Evolutionary conservation across 75 land plant species (phyloP), one percentile per base, ranked within the genome.

Genomic region (Isoetes taiwanensis): DNA sequence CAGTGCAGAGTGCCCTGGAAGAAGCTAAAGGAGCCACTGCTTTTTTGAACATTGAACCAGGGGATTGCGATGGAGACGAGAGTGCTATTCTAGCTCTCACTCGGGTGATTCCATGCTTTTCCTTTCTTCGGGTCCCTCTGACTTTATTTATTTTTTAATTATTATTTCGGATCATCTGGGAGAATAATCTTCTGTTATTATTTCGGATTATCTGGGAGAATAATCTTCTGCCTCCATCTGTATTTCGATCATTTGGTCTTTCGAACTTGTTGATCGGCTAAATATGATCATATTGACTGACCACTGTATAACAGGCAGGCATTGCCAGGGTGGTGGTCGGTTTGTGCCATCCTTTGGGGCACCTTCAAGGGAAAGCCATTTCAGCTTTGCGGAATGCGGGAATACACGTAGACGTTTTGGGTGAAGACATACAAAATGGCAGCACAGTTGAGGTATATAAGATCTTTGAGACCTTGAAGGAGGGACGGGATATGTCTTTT

Each of bases 1-100:
- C 98, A 1, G 77, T 81, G 2, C 83, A 76, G 59, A 54, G 58
- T 4, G 98, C 85, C 30, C 73, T 85, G 4, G 85, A 71, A 14
- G 41, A 28, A 3, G 70, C 77, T 5, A 39, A 60, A 1, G 79
- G 81, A 14, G 80, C 81, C 38, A 81, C 85, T 1, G 98, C 89
- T 9, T 87, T 77, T 37, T 66, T 93, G 41, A 93, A 93, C 48
- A 28, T 93, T 64, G 98, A 93, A 58, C 90, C 98, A 4, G 89
- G 85, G 0, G 85, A 93, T 43, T 93, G 98, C 64, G 75, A 68
- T 50, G 83, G 83, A 9, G 98, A 93, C 54, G 67, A 79, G 30
- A 69, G 65, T 21, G 72, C 95, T 1, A 73, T 93, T 2, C 65
- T 64, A 20, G 78, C 97, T 32, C 71, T 91, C 1, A 46, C 66